Evolutionary conservation across 2,329 filamentous ascomycete genomes (phyloP), one percentile per base, ranked within the genome.

Genomic region (Nectriaceae sp.): DNA sequence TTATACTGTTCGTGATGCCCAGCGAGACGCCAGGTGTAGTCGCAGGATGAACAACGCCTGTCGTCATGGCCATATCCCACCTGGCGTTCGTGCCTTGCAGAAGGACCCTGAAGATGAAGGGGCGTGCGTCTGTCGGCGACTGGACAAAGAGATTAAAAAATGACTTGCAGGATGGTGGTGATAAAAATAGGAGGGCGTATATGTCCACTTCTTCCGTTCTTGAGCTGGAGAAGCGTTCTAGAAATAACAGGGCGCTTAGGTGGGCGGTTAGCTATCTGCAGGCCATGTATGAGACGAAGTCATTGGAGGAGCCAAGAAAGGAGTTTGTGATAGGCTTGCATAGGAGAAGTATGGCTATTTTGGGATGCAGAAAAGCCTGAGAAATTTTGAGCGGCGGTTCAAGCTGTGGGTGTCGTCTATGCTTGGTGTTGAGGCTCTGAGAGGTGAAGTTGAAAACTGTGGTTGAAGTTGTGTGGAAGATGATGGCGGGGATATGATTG

Each of bases 361-460:
- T 37, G 33, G 6, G 33, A 18, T 6, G 33, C 6, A 37, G 33
- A 18, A 18, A 11, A 11, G 16, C 16, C n/a, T 31, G 26, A 31
- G 15, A 31, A 15, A 31, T 31, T 31, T 31, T 8, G 26, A 31
- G 8, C 10, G 15, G 15, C 8, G 26, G 26, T 31, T 15, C 15
- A 8, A 10, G 26, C 15, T 31, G 26, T 31, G 15, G 26, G 15
- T 31, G 26, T 31, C 26, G 26, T 31, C 10, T 18, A 5, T 36
- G 40, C 44, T 42, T 61, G 59, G 57, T 57, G 57, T 62, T 61
- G 59, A 62, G 59, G 59, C 57, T 62, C 59, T 53, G 40, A 40
- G 38, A 44, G 37, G 46, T 49, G 50, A 55, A 26, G 47, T 60
- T 43, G 16, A 21, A 37, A 19, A 21, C 5, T 11, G 16, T 21